These are phyloP conservation scores for Dipodascus geniculatus DNA, from an alignment of 805 yeast genomes.

Conservation along the genomic window DNA sequence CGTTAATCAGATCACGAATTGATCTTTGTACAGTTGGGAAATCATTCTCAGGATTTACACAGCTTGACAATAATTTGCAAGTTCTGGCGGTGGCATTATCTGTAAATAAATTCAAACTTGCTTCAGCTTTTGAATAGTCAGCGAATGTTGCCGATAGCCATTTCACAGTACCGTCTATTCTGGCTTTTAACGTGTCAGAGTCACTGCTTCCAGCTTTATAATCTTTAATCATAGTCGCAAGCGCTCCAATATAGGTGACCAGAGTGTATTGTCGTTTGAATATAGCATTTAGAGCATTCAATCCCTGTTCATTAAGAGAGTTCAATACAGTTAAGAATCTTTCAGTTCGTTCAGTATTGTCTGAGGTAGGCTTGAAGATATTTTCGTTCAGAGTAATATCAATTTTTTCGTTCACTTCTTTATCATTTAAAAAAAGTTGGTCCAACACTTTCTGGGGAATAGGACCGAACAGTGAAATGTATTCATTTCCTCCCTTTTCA, in stretches of 20 bases:
- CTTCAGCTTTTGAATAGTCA: slow-evolving; percentile 34
- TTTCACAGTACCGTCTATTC: slow-evolving; percentile 30
- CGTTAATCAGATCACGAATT: slow-evolving; percentile 47
- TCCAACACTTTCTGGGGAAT: slow-evolving; percentile 60
- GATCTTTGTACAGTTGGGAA: slow-evolving; percentile 49
- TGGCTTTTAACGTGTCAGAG: slow-evolving; percentile 32
- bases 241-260: slow-evolving; percentile 33
- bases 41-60: slow-evolving; percentile 46
- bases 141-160: slow-evolving; percentile 57
- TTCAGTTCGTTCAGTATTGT: slow-evolving; percentile 33
- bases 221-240: slow-evolving; percentile 5
- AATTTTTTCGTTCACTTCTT: slow-evolving; percentile 48
- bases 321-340: slow-evolving; percentile 40
- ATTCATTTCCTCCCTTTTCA: slow-evolving; percentile 18
- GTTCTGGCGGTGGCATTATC: slow-evolving; percentile 47
- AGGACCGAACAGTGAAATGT: slow-evolving; percentile 29
- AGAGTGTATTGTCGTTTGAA: slow-evolving; percentile 45
- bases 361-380: slow-evolving; percentile 36
- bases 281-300: slow-evolving; percentile 56
- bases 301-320: slow-evolving; percentile 44
- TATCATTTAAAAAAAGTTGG: slow-evolving; percentile 64
- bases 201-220: slow-evolving; percentile 5
- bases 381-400: slow-evolving; percentile 51
- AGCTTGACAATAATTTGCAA: slow-evolving; percentile 41
- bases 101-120: slow-evolving; percentile 41